Base-by-base conservation (phyloP, 176 grass and related monocot species). In the Canna indica region DNA sequence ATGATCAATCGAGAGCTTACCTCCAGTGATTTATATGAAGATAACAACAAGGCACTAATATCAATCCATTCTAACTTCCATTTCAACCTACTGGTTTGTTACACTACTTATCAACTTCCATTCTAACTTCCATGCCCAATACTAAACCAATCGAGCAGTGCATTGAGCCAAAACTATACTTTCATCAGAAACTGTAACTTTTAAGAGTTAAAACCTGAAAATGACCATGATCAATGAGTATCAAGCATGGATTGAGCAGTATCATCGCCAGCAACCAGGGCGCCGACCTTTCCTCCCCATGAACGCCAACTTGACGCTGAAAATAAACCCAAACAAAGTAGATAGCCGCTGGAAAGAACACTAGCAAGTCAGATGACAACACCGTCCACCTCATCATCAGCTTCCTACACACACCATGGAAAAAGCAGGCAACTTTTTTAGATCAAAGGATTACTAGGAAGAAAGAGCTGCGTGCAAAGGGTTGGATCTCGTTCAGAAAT, bases 171-270 rank as follows among this genome's bases (percentile, higher is more conserved):
- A 66, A 63, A 26, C 24, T 12, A 22, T 39, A 26, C 2, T n/a
- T 65, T 3, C 25, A 47, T 17, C 14, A 8, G 32, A 47, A 70
- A 45, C 0, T 22, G 2, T 4, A 70, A 50, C 14, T 22, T 48
- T 52, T 44, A 44, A 33, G 22, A 32, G 7, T 33, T 3, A 33
- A 31, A 11, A 91, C 85, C 82, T 91, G 94, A 75, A 96, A 96
- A 89, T 96, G 93, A 3, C 86, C 88, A 44, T 91, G 93, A 78
- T 96, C 93, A 22, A 96, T 90, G 29, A 96, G 66, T 33, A 96
- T 73, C 62, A 90, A 81, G 69, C 89, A 87, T 0, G 89, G 94
- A 54, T 90, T 92, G 63, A 97, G 61, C 38, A 92, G 67, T 64
- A 92, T 75, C 82, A 90, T 76, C 36, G 82, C 82, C 27, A 97